phyloP scores from a whole-genome alignment of 805 yeast genomes.

The Metahyphopichia silvanorum region DNA sequence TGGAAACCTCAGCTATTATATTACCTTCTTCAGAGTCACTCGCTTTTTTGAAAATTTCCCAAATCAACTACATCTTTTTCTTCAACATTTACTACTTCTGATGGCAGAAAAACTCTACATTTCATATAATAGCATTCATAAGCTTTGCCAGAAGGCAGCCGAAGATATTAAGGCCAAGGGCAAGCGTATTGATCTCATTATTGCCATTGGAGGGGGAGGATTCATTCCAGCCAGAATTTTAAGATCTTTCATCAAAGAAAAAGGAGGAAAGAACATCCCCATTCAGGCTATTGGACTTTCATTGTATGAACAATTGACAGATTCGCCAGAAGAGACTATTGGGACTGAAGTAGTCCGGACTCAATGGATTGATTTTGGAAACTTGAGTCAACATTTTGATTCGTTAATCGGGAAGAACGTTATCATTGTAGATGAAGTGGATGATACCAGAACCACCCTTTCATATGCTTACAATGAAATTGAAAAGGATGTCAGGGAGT shows the following conservation, averaged over 20 bases:
- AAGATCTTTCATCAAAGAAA: slow-evolving; percentile 57
- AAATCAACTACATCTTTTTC: too few species aligned
- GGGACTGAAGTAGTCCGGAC: slow-evolving; percentile 84
- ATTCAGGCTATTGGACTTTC: slow-evolving; percentile 70
- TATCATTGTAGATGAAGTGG: slow-evolving; percentile 86
- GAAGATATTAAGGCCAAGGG: slow-evolving; percentile 42
- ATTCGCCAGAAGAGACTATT: slow-evolving; percentile 48
- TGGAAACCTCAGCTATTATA: too few species aligned
- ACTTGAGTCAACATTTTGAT: slow-evolving; percentile 64
- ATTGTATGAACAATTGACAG: slow-evolving; percentile 54
- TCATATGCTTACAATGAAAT: slow-evolving; percentile 81
- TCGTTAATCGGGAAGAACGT: slow-evolving; percentile 79
- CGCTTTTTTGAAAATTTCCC: too few species aligned
- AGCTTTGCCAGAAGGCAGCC: slow-evolving; percentile 72
- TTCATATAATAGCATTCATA: slow-evolving; percentile 79
- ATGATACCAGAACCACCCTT: slow-evolving; percentile 86
- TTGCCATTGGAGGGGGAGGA: slow-evolving; percentile 75
- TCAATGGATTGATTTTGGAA: slow-evolving; percentile 86
- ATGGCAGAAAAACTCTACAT: slow-evolving; percentile 50
- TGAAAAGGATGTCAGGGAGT: slow-evolving; percentile 56
- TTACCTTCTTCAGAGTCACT: too few species aligned
- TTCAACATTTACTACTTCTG: too few species aligned
- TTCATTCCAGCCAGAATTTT: slow-evolving; percentile 67
- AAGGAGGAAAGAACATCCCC: slow-evolving; percentile 63
- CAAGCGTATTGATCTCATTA: slow-evolving; percentile 51